Base-by-base conservation (phyloP, 2,329 filamentous ascomycete genomes). In the Bipolaris victoriae region DNA sequence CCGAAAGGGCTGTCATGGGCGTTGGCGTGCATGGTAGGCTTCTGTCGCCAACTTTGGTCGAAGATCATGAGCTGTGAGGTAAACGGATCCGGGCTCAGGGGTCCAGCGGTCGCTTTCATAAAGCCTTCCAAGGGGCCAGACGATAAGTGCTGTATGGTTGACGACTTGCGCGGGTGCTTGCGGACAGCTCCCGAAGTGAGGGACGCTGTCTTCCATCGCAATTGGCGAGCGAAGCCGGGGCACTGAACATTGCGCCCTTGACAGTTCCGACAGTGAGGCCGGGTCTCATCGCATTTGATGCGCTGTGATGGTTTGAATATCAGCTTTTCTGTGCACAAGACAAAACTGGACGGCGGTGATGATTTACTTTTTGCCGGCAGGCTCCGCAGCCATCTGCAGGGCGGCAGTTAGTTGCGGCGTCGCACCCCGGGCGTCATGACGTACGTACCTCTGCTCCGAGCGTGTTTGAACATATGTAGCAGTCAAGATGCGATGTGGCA, bases 401-500 rank as follows among this genome's bases (percentile, higher is more conserved):
- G 29, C 40, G 22, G 22, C 40, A 44, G 22, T 44, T 44, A 44
- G 40, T 44, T 5, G 22, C 40, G 22, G 22, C 15, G 40, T 44
- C 0, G 22, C 40, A 44, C 40, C 22, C 11, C 2, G 10, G 40
- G 40, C 40, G 40, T 44, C 13, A 16, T 10, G 13, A 44, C 13
- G 24, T n/a, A 43, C 40, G 22, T 44, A 44, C 40, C 22, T 44
- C 40, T n/a, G 40, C 40, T 44, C 40, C 40, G 40, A 44, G 40
- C 22, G 22, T 44, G 40, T 3, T 44, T 44, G 7, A 44, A 44
- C 40, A 44, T 44, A 29, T 26, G 6, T 26, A 26, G 40, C 40
- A 16, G 40, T 44, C 40, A 44, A 16, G 22, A 44, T 44, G 40
- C 22, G 40, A 29, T 44, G 6, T 44, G 40, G 40, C 40, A 26